Evolutionary conservation across 805 yeast species (phyloP).

Genomic region (Dipodascus albidus): DNA sequence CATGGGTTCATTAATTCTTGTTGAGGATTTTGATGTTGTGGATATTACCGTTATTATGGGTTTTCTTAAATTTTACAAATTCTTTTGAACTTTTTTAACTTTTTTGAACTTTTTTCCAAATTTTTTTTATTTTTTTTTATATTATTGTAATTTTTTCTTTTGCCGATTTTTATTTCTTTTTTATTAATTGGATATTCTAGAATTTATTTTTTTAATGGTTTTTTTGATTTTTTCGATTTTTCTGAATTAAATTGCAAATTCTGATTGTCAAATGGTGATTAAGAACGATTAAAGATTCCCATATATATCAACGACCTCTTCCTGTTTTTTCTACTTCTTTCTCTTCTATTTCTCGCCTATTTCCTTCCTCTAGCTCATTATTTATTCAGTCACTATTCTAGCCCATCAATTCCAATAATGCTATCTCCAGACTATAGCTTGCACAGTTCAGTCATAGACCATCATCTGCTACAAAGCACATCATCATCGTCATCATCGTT

Average conservation of each 20-base stretch:
- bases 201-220: not conserved
- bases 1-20: too few species aligned
- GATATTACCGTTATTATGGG: too few species aligned
- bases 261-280: not conserved
- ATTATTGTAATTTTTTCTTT: not conserved
- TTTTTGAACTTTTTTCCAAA: not conserved
- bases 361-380: not conserved
- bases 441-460: not conserved
- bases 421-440: not conserved
- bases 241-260: not conserved
- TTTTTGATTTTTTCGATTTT: too few species aligned
- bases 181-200: not conserved
- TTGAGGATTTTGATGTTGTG: too few species aligned
- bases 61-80: too few species aligned
- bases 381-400: too few species aligned
- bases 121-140: not conserved
- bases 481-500: not conserved
- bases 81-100: not conserved
- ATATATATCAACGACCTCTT: not conserved
- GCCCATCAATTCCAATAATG: not conserved
- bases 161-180: not conserved
- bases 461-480: not conserved
- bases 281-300: not conserved
- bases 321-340: not conserved
- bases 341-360: not conserved